Conservation (phyloP, 495 filamentous ascomycete genomes). For the Lophium mytilinum region DNA sequence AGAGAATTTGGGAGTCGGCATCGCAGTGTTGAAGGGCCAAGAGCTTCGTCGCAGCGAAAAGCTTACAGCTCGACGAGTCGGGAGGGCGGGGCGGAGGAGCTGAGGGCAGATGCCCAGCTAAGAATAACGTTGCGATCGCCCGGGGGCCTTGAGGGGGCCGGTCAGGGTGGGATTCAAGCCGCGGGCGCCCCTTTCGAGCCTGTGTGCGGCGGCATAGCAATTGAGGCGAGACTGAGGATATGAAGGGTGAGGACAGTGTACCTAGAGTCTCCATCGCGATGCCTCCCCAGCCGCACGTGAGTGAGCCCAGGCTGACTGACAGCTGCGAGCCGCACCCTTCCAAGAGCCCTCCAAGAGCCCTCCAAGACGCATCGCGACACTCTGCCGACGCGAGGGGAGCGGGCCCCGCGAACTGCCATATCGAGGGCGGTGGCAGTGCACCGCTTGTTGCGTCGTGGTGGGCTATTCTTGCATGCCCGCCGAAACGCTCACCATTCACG, state of each 20-base stretch:
- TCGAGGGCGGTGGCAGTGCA: slow-evolving; percentile 22
- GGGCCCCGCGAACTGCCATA: slow-evolving; percentile 8
- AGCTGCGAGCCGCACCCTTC: not conserved
- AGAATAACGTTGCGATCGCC: slow-evolving; percentile 22
- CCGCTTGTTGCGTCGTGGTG: too few relatives aligned
- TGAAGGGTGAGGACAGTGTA: slow-evolving; percentile 4
- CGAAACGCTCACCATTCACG: not conserved
- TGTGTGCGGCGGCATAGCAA: not conserved
- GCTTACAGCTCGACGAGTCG: slow-evolving; percentile 6
- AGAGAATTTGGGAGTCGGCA: slow-evolving; percentile 19
- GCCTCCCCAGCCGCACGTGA: slow-evolving; percentile 21
- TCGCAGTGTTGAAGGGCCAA: slow-evolving; percentile 19
- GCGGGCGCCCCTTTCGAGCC: slow-evolving; percentile 4
- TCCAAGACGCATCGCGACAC: too few relatives aligned
- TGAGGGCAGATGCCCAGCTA: slow-evolving; percentile 10
- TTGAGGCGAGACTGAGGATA: slow-evolving; percentile 8
- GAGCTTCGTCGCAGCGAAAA: slow-evolving; percentile 11
- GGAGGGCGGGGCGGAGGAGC: slow-evolving; percentile 2
- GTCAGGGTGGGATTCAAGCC: not conserved
- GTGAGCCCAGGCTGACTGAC: not conserved
- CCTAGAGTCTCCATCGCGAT: not conserved
- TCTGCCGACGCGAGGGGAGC: not conserved
- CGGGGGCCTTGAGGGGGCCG: not conserved
- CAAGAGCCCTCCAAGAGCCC: too few relatives aligned
- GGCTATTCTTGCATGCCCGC: not conserved